These are phyloP conservation scores for Macrophomina pseudophaseolina DNA, from an alignment of 2,329 filamentous ascomycete genomes.

Conservation along the genomic window DNA sequence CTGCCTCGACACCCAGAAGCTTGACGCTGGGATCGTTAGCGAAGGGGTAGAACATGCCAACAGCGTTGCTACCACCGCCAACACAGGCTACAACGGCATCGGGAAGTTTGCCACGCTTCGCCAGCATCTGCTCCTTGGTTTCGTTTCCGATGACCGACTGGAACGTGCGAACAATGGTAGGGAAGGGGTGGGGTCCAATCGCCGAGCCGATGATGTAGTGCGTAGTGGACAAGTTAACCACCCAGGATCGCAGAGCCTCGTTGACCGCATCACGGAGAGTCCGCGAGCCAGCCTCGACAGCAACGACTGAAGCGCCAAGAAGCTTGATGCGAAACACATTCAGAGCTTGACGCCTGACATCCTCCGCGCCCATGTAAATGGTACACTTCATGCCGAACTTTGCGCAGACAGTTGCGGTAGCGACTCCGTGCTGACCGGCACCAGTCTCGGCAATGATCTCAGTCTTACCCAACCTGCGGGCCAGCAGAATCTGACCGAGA, in stretches of 20 bases:
- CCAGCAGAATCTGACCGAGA: constrained; percentile 77
- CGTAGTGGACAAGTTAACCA: constrained; percentile 92
- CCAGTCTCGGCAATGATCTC: constrained; percentile 98
- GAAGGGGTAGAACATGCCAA: constrained; percentile 98
- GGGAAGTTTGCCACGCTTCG: constrained; percentile 83
- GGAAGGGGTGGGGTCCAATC: constrained; percentile 97
- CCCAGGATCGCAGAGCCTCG: constrained; percentile 89
- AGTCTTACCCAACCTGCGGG: constrained; percentile 85
- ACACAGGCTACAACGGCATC: constrained; percentile 97
- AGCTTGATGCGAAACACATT: constrained; percentile 99
- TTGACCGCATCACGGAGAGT: constrained; percentile 74
- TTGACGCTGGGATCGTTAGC: constrained; percentile 82
- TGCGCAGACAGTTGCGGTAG: constrained; percentile 94
- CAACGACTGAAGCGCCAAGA: constrained; percentile 87
- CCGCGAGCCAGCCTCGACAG: constrained; percentile 87
- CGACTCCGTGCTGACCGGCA: constrained; percentile 96
- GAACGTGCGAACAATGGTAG: constrained; percentile 85
- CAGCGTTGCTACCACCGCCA: constrained; percentile 91
- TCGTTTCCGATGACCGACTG: constrained; percentile 95
- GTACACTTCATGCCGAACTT: constrained; percentile 99
- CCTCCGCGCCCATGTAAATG: constrained; percentile 97
- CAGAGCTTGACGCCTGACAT: constrained; percentile 91
- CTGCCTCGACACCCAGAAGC: constrained; percentile 91
- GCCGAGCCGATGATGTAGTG: constrained; percentile 99
- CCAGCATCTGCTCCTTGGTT: constrained; percentile 88